Conservation (phyloP, 2,329 filamentous ascomycete genomes). For the Pestalotiopsis sp. region DNA sequence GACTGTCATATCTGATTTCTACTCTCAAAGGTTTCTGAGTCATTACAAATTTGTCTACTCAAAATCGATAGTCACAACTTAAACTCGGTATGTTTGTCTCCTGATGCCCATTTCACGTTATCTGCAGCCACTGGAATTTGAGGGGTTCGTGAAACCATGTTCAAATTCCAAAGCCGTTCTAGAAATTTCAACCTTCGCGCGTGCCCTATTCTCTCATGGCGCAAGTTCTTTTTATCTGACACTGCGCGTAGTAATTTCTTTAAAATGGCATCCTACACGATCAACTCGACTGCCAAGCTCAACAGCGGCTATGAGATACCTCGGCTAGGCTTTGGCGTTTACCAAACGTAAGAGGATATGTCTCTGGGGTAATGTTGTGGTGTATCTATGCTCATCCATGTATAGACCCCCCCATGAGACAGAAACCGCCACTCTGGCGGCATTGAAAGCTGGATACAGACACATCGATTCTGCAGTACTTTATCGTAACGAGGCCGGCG, state of each 20-base stretch:
- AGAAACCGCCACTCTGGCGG: conserved; percentile 42
- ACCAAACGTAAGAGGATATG: conserved; percentile 47
- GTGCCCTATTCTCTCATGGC: neutral
- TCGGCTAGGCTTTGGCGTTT: conserved; percentile 57
- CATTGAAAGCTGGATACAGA: conserved; percentile 55
- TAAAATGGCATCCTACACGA: conserved; percentile 39
- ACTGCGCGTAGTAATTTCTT: neutral
- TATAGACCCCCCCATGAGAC: conserved; percentile 38
- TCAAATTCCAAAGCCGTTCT: neutral
- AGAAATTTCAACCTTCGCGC: neutral
- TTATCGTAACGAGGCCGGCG: conserved; percentile 54
- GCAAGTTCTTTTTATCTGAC: neutral
- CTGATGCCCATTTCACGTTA: neutral
- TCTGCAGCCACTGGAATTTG: neutral
- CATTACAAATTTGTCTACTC: too few species aligned
- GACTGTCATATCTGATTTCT: too few species aligned
- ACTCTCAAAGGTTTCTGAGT: too few species aligned
- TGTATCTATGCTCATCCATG: neutral
- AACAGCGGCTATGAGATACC: conserved; percentile 58
- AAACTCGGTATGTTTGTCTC: neutral
- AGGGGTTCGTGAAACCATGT: neutral
- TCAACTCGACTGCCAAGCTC: conserved; percentile 54
- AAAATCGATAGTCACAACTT: too few species aligned
- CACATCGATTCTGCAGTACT: conserved; percentile 58
- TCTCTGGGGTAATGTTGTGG: neutral